Evolutionary conservation across 768 basidiomycete species (phyloP), one percentile per base, ranked within the genome.

Genomic region (Tylopilus rubrobrunneus): DNA sequence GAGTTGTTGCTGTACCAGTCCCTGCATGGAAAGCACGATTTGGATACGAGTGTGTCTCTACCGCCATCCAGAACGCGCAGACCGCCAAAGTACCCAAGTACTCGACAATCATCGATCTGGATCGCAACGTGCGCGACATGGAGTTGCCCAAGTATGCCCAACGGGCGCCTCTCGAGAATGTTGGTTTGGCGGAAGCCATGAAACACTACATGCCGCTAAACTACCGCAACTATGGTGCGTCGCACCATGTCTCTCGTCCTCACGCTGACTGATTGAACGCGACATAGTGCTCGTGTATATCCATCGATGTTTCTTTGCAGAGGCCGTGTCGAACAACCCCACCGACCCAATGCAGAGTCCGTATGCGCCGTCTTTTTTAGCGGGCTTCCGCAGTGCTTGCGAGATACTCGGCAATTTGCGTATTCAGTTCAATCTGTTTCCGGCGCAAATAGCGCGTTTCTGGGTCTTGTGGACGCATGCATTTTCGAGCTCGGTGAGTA

Each of bases 401-500:
- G 81, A 79, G 23, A 75, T 86, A 45, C 66, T 86, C 11, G 60
- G 62, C 11, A 77, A 76, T 7, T 62, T 86, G 45, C 76, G 75
- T 34, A 62, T 71, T 40, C 77, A 82, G 52, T 82, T 81, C 56
- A 65, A 67, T 10, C 60, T 77, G 52, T 81, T 82, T 62, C 82
- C 84, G 0, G 72, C 73, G 15, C 78, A 83, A 57, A 81, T 86
- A 49, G 77, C 82, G 33, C 73, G 85, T 40, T 84, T 85, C 61
- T 87, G 85, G 84, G 82, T 84, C 25, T 62, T 87, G 29, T 87
- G 86, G 86, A 86, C 84, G 1, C 84, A 87, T 63, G 80, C 79
- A 6, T 87, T 87, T 62, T 85, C 84, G 19, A 79, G 83, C 21
- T 70, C 84, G 56, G 85, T 86, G 58, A 49, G 80, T 67, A 21